Conservation (phyloP, 2,329 filamentous ascomycete genomes). For the Fusarium tricinctum region DNA sequence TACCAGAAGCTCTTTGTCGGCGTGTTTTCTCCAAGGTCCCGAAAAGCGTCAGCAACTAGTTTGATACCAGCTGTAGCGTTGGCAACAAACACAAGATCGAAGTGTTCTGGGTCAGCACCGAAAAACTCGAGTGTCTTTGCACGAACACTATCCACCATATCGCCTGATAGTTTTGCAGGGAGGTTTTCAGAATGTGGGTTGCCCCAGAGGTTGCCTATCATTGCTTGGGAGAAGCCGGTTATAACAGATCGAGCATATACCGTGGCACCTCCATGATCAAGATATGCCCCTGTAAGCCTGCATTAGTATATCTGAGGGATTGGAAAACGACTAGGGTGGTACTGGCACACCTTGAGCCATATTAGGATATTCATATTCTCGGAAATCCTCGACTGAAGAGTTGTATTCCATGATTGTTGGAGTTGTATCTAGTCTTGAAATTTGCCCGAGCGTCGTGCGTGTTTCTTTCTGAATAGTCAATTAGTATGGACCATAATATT, state of each 20-base stretch:
- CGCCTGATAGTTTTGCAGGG: slow-evolving; percentile 69
- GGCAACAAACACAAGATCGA: slow-evolving; percentile 72
- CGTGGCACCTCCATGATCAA: slow-evolving; percentile 71
- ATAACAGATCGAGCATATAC: slow-evolving; percentile 72
- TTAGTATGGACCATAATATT: background rate
- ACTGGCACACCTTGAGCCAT: slow-evolving; percentile 45
- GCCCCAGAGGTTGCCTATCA: slow-evolving; percentile 71
- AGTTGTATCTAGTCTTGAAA: slow-evolving; percentile 18
- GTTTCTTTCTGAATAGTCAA: slow-evolving; percentile 26
- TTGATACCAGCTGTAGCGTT: slow-evolving; percentile 75
- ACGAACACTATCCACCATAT: slow-evolving; percentile 69
- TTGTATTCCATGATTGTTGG: slow-evolving; percentile 46
- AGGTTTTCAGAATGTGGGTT: slow-evolving; percentile 77
- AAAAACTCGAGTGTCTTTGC: slow-evolving; percentile 69
- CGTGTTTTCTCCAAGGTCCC: slow-evolving; percentile 65
- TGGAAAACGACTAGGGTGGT: background rate
- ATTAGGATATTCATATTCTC: slow-evolving; percentile 49
- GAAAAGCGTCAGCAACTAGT: slow-evolving; percentile 70
- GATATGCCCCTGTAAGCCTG: slow-evolving; percentile 58
- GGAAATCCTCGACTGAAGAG: slow-evolving; percentile 43
- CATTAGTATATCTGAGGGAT: slow-evolving; percentile 16
- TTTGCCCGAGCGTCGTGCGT: slow-evolving; percentile 21
- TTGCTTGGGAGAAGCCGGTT: slow-evolving; percentile 66
- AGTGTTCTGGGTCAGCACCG: slow-evolving; percentile 69
- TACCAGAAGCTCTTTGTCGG: slow-evolving; percentile 66